These are phyloP conservation scores for Kondoa malvinella DNA, from an alignment of 768 basidiomycete genomes.

Conservation along the genomic window DNA sequence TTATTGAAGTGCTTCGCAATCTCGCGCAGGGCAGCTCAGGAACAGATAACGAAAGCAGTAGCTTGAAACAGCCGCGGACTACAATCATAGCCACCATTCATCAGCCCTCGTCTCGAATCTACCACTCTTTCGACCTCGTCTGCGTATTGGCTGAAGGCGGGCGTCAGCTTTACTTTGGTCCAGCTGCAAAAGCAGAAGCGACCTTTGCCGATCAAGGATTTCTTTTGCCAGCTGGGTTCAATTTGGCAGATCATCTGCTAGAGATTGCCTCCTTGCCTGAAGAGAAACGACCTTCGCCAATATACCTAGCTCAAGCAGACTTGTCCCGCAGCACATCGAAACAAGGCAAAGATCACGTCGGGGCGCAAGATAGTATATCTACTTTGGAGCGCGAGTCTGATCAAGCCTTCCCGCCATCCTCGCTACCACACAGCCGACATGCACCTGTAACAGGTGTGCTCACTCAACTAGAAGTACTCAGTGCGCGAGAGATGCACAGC, in stretches of 20 bases:
- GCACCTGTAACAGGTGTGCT: slow-evolving; percentile 60
- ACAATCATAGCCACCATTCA: slow-evolving; percentile 49
- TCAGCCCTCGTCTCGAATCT: slow-evolving; percentile 19
- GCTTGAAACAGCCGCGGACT: slow-evolving; percentile 34
- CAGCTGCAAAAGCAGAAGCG: slow-evolving; percentile 48
- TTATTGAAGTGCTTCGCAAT: slow-evolving; percentile 56
- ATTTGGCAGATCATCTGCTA: slow-evolving; percentile 78
- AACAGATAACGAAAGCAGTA: background rate
- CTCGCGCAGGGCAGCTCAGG: slow-evolving; percentile 38
- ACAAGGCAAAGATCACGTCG: background rate
- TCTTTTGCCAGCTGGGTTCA: slow-evolving; percentile 61
- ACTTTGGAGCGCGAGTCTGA: background rate
- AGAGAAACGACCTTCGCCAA: background rate
- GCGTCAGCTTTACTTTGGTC: slow-evolving; percentile 58
- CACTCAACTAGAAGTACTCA: slow-evolving; percentile 69
- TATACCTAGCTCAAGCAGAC: slow-evolving; percentile 1
- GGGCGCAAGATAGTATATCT: background rate
- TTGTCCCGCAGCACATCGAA: background rate
- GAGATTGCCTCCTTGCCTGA: slow-evolving; percentile 61
- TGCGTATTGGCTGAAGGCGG: slow-evolving; percentile 56
- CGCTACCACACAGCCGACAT: background rate
- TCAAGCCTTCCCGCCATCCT: background rate
- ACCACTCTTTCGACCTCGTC: slow-evolving; percentile 61
- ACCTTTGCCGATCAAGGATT: slow-evolving; percentile 43
- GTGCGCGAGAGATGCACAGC: slow-evolving; percentile 70